Evolutionary conservation across 176 grass and related monocot species (phyloP).

Genomic region (Eremochloa ophiuroides): DNA sequence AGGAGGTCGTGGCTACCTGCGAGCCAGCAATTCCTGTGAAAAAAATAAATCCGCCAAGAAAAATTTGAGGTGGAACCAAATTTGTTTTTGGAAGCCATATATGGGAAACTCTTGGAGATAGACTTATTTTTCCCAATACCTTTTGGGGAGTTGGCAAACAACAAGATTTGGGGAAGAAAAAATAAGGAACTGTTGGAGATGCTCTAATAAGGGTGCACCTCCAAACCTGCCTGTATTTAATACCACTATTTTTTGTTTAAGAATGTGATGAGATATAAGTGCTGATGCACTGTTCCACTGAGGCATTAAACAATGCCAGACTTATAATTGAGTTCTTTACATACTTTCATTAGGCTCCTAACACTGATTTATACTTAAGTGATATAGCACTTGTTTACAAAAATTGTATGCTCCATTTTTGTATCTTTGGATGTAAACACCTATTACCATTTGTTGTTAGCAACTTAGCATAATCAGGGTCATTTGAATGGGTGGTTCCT

Average conservation of each 20-base stretch:
- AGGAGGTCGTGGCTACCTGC: no score
- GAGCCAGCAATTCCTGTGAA: no score
- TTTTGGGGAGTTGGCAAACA: no score
- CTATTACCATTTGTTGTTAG: background rate
- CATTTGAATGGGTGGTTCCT: background rate
- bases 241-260: background rate
- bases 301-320: background rate
- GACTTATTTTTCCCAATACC: no score
- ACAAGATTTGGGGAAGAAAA: no score
- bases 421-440: background rate
- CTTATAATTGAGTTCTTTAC: background rate
- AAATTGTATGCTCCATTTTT: background rate
- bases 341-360: background rate
- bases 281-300: background rate
- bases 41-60: no score
- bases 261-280: background rate
- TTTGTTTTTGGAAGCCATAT: no score
- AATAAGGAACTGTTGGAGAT: no score
- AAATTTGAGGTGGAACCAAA: no score
- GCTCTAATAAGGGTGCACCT: background rate
- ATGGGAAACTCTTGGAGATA: no score
- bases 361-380: background rate
- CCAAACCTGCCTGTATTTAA: background rate
- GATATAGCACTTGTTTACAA: background rate
- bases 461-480: background rate